Conservation (phyloP, 805 yeast genomes). For the Lipomyces spencermartinsiae region DNA sequence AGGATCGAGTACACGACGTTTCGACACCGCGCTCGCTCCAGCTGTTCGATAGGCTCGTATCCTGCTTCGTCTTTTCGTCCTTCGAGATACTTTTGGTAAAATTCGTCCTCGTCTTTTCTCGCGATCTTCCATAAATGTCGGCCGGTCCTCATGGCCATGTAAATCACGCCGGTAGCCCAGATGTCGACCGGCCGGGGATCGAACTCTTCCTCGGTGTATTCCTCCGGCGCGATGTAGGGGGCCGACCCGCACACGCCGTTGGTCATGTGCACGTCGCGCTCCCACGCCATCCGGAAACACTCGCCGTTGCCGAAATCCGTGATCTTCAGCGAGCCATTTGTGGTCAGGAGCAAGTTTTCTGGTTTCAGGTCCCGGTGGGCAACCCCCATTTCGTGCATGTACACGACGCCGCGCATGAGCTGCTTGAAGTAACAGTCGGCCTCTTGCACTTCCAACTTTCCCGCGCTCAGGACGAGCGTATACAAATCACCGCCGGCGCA, state of each 20-base stretch:
- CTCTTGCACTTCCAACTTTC: slow-evolving; percentile 64
- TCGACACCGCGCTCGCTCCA: slow-evolving; percentile 86
- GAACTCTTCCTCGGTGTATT: slow-evolving; percentile 62
- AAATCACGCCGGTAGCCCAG: slow-evolving; percentile 86
- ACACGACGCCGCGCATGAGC: slow-evolving; percentile 76
- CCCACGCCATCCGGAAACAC: slow-evolving; percentile 92
- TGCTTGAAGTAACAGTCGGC: slow-evolving; percentile 92
- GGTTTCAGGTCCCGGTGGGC: slow-evolving; percentile 94
- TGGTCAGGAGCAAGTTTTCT: slow-evolving; percentile 77
- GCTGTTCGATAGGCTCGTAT: slow-evolving; percentile 85
- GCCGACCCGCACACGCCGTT: slow-evolving; percentile 86
- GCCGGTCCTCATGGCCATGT: slow-evolving; percentile 86
- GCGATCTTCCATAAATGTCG: slow-evolving; percentile 92
- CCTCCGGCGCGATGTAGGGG: slow-evolving; percentile 94
- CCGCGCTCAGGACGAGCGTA: slow-evolving; percentile 60
- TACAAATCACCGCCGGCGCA: slow-evolving; percentile 87
- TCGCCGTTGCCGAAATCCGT: slow-evolving; percentile 92
- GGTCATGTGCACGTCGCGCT: slow-evolving; percentile 68
- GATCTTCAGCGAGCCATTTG: slow-evolving; percentile 68
- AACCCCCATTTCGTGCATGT: slow-evolving; percentile 89
- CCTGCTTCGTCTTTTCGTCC: slow-evolving; percentile 85
- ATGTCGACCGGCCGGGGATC: slow-evolving; percentile 84
- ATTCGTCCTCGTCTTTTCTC: slow-evolving; percentile 73
- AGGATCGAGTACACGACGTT: slow-evolving; percentile 91
- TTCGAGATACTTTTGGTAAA: slow-evolving; percentile 72